phyloP scores from a whole-genome alignment of 2,329 filamentous ascomycete genomes.

The Neonectria punicea region DNA sequence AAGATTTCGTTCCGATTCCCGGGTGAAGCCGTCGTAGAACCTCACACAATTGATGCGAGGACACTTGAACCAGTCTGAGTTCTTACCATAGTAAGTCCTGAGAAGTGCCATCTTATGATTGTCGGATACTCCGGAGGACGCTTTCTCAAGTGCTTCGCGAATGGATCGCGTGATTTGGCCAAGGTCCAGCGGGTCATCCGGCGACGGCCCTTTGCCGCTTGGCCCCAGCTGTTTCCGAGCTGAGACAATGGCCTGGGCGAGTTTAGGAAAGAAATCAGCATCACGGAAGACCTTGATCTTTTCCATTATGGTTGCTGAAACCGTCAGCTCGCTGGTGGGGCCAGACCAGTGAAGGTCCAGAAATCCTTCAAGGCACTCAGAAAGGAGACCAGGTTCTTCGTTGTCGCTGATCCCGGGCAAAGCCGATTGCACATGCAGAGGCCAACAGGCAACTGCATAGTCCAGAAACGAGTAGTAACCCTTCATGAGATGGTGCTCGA shows the following conservation, averaged over 20 bases:
- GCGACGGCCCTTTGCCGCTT: neutral
- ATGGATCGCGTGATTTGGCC: neutral
- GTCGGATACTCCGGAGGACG: neutral
- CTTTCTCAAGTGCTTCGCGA: neutral
- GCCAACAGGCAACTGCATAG: slow-evolving; percentile 21
- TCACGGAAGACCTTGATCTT: neutral
- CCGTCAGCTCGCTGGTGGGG: neutral
- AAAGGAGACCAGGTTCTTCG: neutral
- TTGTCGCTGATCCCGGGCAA: neutral
- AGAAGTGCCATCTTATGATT: neutral
- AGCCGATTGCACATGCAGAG: slow-evolving; percentile 13
- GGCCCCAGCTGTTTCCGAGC: neutral
- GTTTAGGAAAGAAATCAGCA: neutral
- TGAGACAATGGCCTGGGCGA: neutral
- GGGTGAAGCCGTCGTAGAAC: neutral
- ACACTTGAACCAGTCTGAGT: slow-evolving; percentile 15
- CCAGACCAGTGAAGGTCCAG: neutral
- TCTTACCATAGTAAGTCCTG: slow-evolving; percentile 3
- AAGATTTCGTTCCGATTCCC: neutral
- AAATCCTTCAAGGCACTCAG: neutral
- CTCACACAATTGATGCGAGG: slow-evolving; percentile 9
- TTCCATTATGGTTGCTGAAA: neutral
- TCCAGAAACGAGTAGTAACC: slow-evolving; percentile 15
- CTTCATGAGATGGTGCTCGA: neutral
- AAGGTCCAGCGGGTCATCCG: neutral